Evolutionary conservation across 129 eudicot genomes (phyloP), one percentile per base, ranked within the genome.

Genomic region (Calendula officinalis): DNA sequence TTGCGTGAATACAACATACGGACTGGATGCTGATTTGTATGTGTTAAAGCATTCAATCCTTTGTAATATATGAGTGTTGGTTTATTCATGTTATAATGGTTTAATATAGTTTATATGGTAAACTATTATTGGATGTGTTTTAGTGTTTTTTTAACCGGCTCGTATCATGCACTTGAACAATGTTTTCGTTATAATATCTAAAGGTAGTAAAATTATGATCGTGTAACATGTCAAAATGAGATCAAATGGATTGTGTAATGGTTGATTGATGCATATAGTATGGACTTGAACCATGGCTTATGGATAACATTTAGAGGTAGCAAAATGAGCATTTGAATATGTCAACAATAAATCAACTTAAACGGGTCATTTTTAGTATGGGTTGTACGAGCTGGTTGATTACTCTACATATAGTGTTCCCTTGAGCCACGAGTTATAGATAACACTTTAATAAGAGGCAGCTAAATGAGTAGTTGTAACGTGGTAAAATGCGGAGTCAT

Each of bases 61-160:
- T 60, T 70, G 51, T 50, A 70, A 61, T 49, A 38, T 41, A 54
- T 42, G 62, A 70, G 53, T 49, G 45, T 32, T 4, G 32, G 52
- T 54, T 67, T 41, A 32, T 40, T 22, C 13, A 47, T 46, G 51
- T 44, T 59, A 58, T 59, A 34, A 58, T 46, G 3, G 35, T 52
- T 17, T 5, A 27, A 13, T 52, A 43, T 48, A 34, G 74, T 27
- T 56, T 35, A 56, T 44, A 4, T 17, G 9, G 38, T 40, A 51
- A 51, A 6, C 9, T 51, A 17, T 51, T 51, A 22, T 11, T 14
- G 4, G 10, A 45, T 9, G 51, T 45, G 51, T 15, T 46, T 11
- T 15, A 6, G 7, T 3, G 8, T 47, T 14, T 3, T 47, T 47
- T 12, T 47, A 47, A 8, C 15, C 27, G 7, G 15, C 53, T 47